Percentiles rank a stretch among this genome's conserved stretches.
These are phyloP conservation scores for Stromatinia cepivora DNA, from an alignment of 2,329 filamentous ascomycete species.

Conservation along the genomic window DNA sequence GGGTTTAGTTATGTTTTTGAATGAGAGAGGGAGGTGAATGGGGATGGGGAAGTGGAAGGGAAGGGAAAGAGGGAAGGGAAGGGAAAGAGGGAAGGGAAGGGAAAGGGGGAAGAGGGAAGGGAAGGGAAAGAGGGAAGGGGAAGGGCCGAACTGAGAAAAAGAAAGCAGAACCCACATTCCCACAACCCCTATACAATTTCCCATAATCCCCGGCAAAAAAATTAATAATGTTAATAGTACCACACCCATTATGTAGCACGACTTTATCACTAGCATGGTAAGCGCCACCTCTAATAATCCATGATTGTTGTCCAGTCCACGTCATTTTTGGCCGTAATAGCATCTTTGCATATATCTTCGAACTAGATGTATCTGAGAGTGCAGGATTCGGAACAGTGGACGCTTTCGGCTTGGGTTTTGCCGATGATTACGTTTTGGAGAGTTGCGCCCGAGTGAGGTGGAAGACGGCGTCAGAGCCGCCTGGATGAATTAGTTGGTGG, in stretches of 20 bases:
- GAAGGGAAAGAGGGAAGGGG: background rate
- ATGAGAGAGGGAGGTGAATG: background rate
- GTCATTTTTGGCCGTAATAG: background rate
- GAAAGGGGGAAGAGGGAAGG: background rate
- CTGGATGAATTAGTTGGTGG: background rate
- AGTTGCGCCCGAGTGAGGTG: background rate
- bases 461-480: background rate
- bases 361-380: background rate
- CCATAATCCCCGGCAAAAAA: conserved; percentile 4
- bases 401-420: background rate
- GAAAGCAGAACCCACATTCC: background rate
- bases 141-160: too few relatives aligned
- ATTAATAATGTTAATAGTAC: conserved; percentile 1
- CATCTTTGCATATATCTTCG: conserved; percentile 10
- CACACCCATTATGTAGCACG: background rate
- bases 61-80: background rate
- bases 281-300: background rate
- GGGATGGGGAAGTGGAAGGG: background rate
- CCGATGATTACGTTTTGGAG: conserved; percentile 2
- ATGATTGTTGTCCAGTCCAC: background rate
- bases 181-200: background rate
- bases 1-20: background rate
- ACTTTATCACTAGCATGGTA: background rate
- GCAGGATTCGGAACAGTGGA: background rate
- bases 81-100: background rate